Conservation (phyloP, 495 filamentous ascomycete genomes). For the Lentithecium fluviatile region DNA sequence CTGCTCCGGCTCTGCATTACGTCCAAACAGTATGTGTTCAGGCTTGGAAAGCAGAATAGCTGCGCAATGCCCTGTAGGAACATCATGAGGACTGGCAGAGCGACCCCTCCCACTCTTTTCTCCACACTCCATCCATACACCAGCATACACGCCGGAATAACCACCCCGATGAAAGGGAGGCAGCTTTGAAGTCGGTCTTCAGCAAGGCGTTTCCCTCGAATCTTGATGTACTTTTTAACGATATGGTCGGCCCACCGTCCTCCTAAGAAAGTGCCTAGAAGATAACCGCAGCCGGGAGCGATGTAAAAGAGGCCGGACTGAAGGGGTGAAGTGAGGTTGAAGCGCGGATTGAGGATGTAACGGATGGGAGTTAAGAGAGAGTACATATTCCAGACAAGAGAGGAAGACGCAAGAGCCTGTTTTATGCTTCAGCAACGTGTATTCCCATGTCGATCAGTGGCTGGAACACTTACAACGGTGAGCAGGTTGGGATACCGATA, state of each 20-base stretch:
- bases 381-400: conserved; percentile 74
- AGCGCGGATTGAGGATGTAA: conserved; percentile 71
- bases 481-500: conserved; percentile 64
- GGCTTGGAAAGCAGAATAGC: conserved; percentile 68
- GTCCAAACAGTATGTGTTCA: conserved; percentile 76
- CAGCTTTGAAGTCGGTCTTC: conserved; percentile 68
- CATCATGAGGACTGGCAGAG: conserved; percentile 66
- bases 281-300: conserved; percentile 68
- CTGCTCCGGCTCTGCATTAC: conserved; percentile 65
- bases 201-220: conserved; percentile 60
- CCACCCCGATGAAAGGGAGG: conserved; percentile 57
- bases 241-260: conserved; percentile 68
- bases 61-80: conserved; percentile 71
- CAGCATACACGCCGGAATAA: conserved; percentile 65
- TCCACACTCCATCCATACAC: conserved; percentile 74
- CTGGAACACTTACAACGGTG: conserved; percentile 43
- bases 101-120: conserved; percentile 62
- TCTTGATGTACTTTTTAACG: conserved; percentile 62
- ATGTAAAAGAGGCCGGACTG: conserved; percentile 71
- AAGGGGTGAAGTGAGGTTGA: conserved; percentile 64
- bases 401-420: conserved; percentile 55
- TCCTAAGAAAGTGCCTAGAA: conserved; percentile 67
- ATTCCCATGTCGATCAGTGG: too few species aligned
- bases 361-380: conserved; percentile 70
- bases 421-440: not conserved